A percentile compares a stretch with the other conserved stretches of the same genome.
Evolutionary conservation across 345 rosid genomes (phyloP).

Genomic region (Hibiscus tridactylites): DNA sequence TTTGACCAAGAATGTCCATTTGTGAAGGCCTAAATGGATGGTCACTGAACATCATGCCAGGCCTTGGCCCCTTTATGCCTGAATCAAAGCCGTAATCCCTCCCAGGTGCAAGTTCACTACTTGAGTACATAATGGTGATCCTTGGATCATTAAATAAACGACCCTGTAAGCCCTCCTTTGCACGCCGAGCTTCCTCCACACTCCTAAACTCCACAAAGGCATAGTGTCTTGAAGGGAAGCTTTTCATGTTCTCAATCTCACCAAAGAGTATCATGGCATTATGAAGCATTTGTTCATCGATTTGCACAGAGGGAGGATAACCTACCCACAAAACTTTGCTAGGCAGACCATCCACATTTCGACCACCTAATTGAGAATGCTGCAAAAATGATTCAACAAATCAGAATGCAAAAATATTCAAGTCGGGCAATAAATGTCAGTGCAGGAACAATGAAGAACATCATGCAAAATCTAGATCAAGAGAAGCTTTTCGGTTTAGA

Average conservation of each 20-base stretch:
- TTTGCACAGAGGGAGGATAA: slow-evolving; percentile 84
- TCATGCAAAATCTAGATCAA: background rate
- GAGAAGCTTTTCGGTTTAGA: background rate
- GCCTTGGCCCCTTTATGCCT: slow-evolving; percentile 47
- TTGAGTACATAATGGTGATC: slow-evolving; percentile 75
- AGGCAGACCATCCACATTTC: slow-evolving; percentile 60
- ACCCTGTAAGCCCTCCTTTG: slow-evolving; percentile 91
- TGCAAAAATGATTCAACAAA: slow-evolving; percentile 15
- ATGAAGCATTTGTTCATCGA: slow-evolving; percentile 93
- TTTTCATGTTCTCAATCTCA: slow-evolving; percentile 84
- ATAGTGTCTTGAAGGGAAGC: slow-evolving; percentile 75
- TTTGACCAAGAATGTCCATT: slow-evolving; percentile 40
- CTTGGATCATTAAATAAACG: slow-evolving; percentile 87
- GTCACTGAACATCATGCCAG: slow-evolving; percentile 46
- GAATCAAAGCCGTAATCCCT: slow-evolving; percentile 46
- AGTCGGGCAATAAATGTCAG: background rate
- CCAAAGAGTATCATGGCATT: slow-evolving; percentile 98
- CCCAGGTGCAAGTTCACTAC: slow-evolving; percentile 57
- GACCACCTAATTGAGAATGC: slow-evolving; percentile 43
- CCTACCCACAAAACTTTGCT: slow-evolving; percentile 90
- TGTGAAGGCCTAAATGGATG: slow-evolving; percentile 34
- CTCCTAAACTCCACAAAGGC: slow-evolving; percentile 96
- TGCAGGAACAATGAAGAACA: slow-evolving; percentile 1
- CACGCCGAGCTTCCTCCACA: slow-evolving; percentile 89
- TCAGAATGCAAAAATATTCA: slow-evolving; percentile 2